Base-by-base conservation (phyloP, 495 filamentous ascomycete genomes). In the Chaetomium fimeti region DNA sequence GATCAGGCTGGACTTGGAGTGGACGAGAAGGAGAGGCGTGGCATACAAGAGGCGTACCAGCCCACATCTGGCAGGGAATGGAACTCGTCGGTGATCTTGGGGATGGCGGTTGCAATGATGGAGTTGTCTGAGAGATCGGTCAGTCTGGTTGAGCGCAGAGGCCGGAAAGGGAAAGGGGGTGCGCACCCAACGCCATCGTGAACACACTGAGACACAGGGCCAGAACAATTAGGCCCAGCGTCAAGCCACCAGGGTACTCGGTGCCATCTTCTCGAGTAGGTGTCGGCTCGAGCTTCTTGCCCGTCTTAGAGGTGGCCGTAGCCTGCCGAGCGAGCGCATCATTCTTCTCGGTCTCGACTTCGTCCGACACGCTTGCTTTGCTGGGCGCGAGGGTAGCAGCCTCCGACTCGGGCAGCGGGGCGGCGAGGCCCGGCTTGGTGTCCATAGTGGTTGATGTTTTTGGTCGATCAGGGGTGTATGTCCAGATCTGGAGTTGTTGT, bases 21-120 rank as follows among this genome's bases (percentile, higher is more conserved):
- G 38, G 29, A 42, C 40, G 20, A 6, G 40, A 53, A 25, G 24
- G 27, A 16, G 48, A 24, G 47, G 24, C 24, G 25, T 3, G 43
- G 60, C 75, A 27, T 68, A 79, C 78, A 77, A 66, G 82, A 84
- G 28, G 87, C 90, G 60, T 93, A 93, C 91, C 91, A 93, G 54
- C 89, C 91, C 0, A 95, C 88, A 69, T 93, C 91, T 22, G 82
- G 77, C 2, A 94, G 76, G 15, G 88, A 85, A 32, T 89, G 79
- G 75, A 94, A 95, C 51, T 90, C 75, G 71, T 91, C 87, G 0
- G 91, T 93, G 63, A 95, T 94, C 57, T 85, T 85, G 12, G 91
- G 91, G 60, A 93, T 93, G 20, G 91, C 91, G 0, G 91, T 93
- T 15, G 89, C 88, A 58, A 95, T 90, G 66, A 94, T 93, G 8